phyloP scores from a whole-genome alignment of 495 filamentous ascomycete species.

The Glonium stellatum region DNA sequence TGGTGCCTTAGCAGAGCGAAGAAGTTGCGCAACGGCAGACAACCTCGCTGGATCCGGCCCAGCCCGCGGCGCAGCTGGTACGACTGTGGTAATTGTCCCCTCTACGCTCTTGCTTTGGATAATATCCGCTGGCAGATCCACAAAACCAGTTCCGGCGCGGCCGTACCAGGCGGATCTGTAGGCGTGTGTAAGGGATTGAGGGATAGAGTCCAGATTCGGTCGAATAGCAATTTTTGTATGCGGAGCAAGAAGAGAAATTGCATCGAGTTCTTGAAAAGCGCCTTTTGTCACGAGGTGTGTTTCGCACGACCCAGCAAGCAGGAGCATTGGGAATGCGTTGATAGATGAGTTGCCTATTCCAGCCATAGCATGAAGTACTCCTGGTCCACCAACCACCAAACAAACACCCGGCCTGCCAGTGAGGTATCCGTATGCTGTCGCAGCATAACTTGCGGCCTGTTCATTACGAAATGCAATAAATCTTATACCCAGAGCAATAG shows the following conservation, averaged over 20 bases:
- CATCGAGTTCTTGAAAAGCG: slow-evolving; percentile 58
- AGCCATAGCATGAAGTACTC: slow-evolving; percentile 56
- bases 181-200: slow-evolving; percentile 47
- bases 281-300: slow-evolving; percentile 49
- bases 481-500: slow-evolving; percentile 54
- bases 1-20: slow-evolving; percentile 48
- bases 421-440: slow-evolving; percentile 58
- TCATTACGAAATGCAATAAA: slow-evolving; percentile 63
- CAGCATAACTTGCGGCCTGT: slow-evolving; percentile 58
- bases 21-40: slow-evolving; percentile 39
- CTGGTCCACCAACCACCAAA: slow-evolving; percentile 59
- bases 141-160: slow-evolving; percentile 51
- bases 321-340: slow-evolving; percentile 54
- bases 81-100: slow-evolving; percentile 4
- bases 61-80: slow-evolving; percentile 39
- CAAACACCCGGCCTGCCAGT: slow-evolving; percentile 57
- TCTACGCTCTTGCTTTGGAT: slow-evolving; percentile 42
- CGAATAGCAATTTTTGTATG: slow-evolving; percentile 55
- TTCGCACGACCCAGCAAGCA: slow-evolving; percentile 57
- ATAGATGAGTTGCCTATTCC: slow-evolving; percentile 51
- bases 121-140: slow-evolving; percentile 57
- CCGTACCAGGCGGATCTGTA: slow-evolving; percentile 54
- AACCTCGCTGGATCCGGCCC: slow-evolving; percentile 36
- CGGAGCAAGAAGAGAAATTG: slow-evolving; percentile 50
- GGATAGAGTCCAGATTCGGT: slow-evolving; percentile 45